Base-by-base conservation (phyloP, 1,284 basidiomycete genomes). In the Cystobasidiaceae sp. region DNA sequence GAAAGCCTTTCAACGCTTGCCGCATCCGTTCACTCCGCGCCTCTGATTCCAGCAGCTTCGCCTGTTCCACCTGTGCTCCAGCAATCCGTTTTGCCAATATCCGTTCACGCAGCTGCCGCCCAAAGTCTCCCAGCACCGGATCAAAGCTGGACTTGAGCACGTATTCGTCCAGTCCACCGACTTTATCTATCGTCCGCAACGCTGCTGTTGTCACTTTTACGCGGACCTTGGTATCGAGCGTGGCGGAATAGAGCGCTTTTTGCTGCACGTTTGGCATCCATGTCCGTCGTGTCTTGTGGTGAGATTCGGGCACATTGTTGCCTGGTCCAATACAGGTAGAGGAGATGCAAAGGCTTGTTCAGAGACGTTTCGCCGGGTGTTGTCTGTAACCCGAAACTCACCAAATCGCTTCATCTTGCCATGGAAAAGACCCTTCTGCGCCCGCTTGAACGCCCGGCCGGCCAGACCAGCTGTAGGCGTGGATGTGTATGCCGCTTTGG, bases 221-320 rank as follows among this genome's bases (percentile, higher is more conserved):
- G 62, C 80, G 80, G 4, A 92, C 70, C 9, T 67, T 79, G 57
- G 81, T 75, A 30, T 81, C 82, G 44, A 91, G 76, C 1, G 83
- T 76, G 17, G 87, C 86, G 7, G 87, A 89, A 69, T 79, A 82
- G 49, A 91, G 71, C 2, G 84, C 82, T 75, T 90, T 89, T 65
- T 79, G 79, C 70, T 90, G 88, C 19, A 90, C 81, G 77, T 96
- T 96, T 25, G 92, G 89, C 27, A 89, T 79, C 92, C 92, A 96
- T 46, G 85, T 84, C 46, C 92, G 81, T 54, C 89, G 86, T n/a
- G 93, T 93, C 79, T 93, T 93, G 76, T 87, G 84, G 75, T 89
- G 86, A 21, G 91, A 94, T 77, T 90, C 88, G 0, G 92, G 90
- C 56, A 93, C 89, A 74, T 87, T 93, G 82, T 94, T 93, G 39